Conservation (phyloP, 768 basidiomycete species). For the Porpolomopsis calyptriformis region DNA sequence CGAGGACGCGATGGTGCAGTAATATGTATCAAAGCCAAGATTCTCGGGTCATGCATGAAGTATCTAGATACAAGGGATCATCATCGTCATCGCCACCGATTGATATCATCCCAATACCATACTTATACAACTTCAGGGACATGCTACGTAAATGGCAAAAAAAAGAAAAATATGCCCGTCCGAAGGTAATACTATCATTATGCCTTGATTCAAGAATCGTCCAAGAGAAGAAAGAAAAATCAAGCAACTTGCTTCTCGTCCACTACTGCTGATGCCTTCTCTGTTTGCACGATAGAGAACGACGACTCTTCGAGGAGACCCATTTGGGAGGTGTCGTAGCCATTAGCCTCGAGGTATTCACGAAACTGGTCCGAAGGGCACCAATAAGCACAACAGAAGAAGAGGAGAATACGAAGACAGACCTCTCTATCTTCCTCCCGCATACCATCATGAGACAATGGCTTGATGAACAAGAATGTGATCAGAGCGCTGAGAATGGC, state of each 20-base stretch:
- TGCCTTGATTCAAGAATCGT: not conserved
- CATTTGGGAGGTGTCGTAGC: conserved; percentile 71
- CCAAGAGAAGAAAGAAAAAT: not conserved
- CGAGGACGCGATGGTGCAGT: conserved; percentile 46
- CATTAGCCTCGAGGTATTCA: conserved; percentile 65
- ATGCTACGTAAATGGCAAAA: too few relatives aligned
- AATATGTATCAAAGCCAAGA: conserved; percentile 11
- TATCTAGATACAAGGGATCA: too few relatives aligned
- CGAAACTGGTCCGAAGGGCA: conserved; percentile 48
- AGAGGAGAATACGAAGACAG: conserved; percentile 20
- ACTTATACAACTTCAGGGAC: too few relatives aligned
- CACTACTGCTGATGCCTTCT: not conserved
- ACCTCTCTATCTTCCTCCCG: conserved; percentile 59
- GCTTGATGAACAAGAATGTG: conserved; percentile 62
- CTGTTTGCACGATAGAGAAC: not conserved
- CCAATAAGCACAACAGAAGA: not conserved
- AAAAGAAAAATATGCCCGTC: too few relatives aligned
- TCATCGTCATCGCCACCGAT: too few relatives aligned
- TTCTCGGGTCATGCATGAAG: too few relatives aligned
- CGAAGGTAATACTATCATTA: not conserved
- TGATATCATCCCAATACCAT: too few relatives aligned
- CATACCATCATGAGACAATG: conserved; percentile 73
- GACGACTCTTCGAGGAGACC: conserved; percentile 28
- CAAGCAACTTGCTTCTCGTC: not conserved
- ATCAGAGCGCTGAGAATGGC: conserved; percentile 70